Evolutionary conservation across 208 protist species (phyloP), one percentile per base, ranked within the genome.

Genomic region (Histomonas meleagridis): DNA sequence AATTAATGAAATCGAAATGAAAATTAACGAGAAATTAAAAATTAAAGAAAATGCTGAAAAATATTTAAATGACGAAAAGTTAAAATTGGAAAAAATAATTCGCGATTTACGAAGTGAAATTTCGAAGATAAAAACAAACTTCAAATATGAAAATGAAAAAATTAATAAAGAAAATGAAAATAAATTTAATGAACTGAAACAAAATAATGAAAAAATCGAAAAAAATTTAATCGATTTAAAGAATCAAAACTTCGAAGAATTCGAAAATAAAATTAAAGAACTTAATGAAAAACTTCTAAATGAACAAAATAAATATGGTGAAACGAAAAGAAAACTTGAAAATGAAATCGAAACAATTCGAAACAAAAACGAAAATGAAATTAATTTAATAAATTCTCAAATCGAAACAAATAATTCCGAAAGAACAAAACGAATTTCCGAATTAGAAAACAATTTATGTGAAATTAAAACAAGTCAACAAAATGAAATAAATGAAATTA

Each of bases 151-250:
- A 51, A 81, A 81, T 32, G 14, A 1, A n/a, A 32, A 81, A 28
- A 26, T 81, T 1, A 81, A 35, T 51, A 43, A 81, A 51, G 40
- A 81, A 51, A 51, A 43, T 35, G 21, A 35, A 81, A 81, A 35
- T 51, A 81, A 81, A 51, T 23, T 81, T 21, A 5, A 2, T 32
- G 16, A 48, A n/a, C 7, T 43, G 5, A 81, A 81, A 28, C 26
- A 81, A 51, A 32, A 81, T 9, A 35, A 81, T 43, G 70, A 35
- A 23, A 43, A 81, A 81, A 81, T 81, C n/a, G 70, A 81, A 51
- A 48, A 43, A 28, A 35, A 81, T 32, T 51, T 51, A 9, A 43
- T 51, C 23, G 70, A 81, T 32, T 10, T 16, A 51, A 81, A 51
- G 18, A 5, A 43, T 23, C 10, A 38, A 35, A 81, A 81, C 21